Base-by-base conservation (phyloP, 768 basidiomycete genomes). In the Lentinula sp. region DNA sequence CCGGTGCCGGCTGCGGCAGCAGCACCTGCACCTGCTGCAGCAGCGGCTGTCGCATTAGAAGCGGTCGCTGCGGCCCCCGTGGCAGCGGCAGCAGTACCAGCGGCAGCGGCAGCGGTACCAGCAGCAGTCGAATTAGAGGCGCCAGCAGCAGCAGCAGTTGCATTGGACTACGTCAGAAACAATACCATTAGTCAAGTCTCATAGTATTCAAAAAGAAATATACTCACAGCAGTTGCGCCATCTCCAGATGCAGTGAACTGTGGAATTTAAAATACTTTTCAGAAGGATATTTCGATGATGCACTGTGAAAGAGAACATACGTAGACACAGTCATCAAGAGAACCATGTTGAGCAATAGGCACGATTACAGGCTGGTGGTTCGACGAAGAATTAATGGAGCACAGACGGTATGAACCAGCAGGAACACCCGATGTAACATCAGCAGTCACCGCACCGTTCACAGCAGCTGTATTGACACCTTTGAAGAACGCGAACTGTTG, bases 401-500 rank as follows among this genome's bases (percentile, higher is more conserved):
- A 70, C 15, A 85, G 66, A 64, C 74, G 75, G 71, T 85, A 85
- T 13, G 71, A 61, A 51, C 87, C 87, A 32, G 73, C 76, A 9
- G 79, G 76, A 6, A 88, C 76, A 51, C 87, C 87, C 33, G 74
- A 78, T 1, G 76, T 43, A 20, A 56, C 54, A 23, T 72, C 73
- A 18, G 79, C 74, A 42, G 76, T 71, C 5, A 86, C 73, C 9
- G 76, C 46, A 3, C 85, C 86, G 58, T 66, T 71, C 37, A 70
- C 71, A 13, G 82, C 77, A 1, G 75, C 74, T 9, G 61, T 66
- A 67, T 83, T 85, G 65, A 87, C 62, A 42, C 77, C 78, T 68
- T 76, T 79, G 59, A 88, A 88, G 72, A 83, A 87, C 10, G 79
- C 79, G 60, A 88, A 88, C 35, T 73, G 69, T 32, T 66, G 74